Evolutionary conservation across 805 yeast species (phyloP).

Genomic region (Kluyveromyces wickerhamii): DNA sequence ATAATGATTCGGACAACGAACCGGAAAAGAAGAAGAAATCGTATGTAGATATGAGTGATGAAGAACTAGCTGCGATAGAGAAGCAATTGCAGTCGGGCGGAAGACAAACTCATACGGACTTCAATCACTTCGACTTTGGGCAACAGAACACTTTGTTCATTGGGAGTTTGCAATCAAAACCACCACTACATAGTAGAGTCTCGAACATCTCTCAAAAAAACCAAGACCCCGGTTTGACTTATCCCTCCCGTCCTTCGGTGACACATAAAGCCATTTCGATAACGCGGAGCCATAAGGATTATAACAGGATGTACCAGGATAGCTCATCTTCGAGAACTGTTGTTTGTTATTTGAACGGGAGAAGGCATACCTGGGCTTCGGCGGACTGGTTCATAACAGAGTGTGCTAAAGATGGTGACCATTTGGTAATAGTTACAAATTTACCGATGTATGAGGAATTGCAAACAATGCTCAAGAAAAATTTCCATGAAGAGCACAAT

Average conservation of each 20-base stretch:
- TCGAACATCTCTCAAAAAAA: background rate
- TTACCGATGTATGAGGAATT: conserved; percentile 31
- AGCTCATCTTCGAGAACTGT: conserved; percentile 34
- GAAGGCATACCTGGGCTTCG: conserved; percentile 69
- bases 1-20: conserved; percentile 3
- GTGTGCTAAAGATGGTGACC: conserved; percentile 55
- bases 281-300: conserved; percentile 16
- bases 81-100: conserved; percentile 20
- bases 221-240: conserved; percentile 21
- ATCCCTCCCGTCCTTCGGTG: conserved; percentile 30
- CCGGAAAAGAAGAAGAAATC: conserved; percentile 16
- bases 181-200: background rate
- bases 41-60: conserved; percentile 28
- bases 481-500: background rate
- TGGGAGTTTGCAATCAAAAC: conserved; percentile 6
- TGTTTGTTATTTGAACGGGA: conserved; percentile 54
- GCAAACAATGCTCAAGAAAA: background rate
- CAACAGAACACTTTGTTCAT: conserved; percentile 20
- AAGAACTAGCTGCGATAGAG: conserved; percentile 26
- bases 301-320: conserved; percentile 10
- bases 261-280: conserved; percentile 23
- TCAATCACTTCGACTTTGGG: conserved; percentile 26
- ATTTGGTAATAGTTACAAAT: conserved; percentile 50
- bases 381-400: conserved; percentile 58
- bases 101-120: conserved; percentile 17